phyloP scores from a whole-genome alignment of 169 alveolate species.

The Besnoitia besnoiti region DNA sequence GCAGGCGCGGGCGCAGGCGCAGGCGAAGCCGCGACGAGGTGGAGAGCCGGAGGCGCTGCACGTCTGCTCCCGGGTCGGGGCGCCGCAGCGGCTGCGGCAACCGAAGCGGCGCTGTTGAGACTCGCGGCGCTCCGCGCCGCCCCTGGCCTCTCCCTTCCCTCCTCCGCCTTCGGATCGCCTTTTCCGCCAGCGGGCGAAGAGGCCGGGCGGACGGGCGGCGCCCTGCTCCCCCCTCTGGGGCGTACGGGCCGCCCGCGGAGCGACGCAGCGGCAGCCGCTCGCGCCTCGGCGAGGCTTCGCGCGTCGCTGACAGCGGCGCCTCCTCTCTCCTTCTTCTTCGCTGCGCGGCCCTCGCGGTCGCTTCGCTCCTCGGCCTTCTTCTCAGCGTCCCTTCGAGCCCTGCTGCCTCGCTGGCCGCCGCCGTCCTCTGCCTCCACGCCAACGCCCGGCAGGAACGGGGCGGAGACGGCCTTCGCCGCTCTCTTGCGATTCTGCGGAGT shows the following conservation, averaged over 20 bases:
- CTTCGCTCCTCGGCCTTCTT: not conserved
- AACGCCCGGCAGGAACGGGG: not conserved
- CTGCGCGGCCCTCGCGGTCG: not conserved
- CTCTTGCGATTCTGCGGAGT: not conserved
- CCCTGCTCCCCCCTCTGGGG: too few species aligned
- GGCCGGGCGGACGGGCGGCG: too few species aligned
- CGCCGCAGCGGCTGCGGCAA: too few species aligned
- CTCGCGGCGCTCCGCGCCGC: not conserved
- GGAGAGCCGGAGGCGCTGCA: not conserved
- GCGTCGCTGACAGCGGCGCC: not conserved
- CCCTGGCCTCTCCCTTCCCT: not conserved
- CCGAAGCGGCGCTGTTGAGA: not conserved
- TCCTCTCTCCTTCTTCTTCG: not conserved
- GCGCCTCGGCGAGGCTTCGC: too few species aligned
- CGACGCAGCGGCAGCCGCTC: too few species aligned
- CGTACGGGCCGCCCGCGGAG: too few species aligned
- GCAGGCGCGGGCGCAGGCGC: not conserved
- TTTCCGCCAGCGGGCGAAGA: too few species aligned
- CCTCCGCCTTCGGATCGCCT: not conserved
- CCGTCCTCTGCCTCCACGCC: too few species aligned
- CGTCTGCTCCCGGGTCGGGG: too few species aligned
- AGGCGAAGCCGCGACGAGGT: too few species aligned
- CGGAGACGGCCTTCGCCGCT: not conserved
- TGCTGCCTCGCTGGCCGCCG: too few species aligned
- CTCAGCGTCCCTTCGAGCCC: not conserved